Base-by-base conservation (phyloP, 495 filamentous ascomycete genomes). In the Aspergillus nanangensis region DNA sequence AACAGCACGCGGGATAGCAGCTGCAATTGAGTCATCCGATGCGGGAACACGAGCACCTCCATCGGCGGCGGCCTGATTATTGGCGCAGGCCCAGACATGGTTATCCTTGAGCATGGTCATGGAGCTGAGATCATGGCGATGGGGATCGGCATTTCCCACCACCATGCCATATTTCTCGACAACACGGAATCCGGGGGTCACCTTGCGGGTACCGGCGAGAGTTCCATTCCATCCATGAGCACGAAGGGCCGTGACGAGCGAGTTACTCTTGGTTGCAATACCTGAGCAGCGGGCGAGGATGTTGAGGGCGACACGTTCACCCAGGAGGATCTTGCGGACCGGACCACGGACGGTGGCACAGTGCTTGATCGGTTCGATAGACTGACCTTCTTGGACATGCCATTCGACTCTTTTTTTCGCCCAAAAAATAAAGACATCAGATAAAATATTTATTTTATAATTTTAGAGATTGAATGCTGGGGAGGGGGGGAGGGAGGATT, bases 71-170 rank as follows among this genome's bases (percentile, higher is more conserved):
- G 66, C 55, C 3, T 51, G 27, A 43, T 72, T 72, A 46, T 79
- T 78, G 5, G 75, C 78, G 51, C 84, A 83, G 31, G 88, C 87
- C 86, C 88, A 94, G 22, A 98, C 81, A 63, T 98, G 93, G 62
- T 98, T 98, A 66, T 98, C 93, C 71, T 98, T 98, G 40, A 98
- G 75, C 93, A 98, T 98, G 19, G 87, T 89, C 93, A 98, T 97
- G 34, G 82, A 76, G 50, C 84, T 89, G 29, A 98, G 69, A 66
- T 97, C 94, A 65, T 95, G 87, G 11, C 93, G 78, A 60, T 98
- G 94, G 1, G 84, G 79, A 60, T 98, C 93, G 24, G 84, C 87
- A 14, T 94, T 94, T 15, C 91, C 93, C 11, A 95, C 83, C 11
- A 96, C 70, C 82, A 98, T 95, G 40, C 88, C 93, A 62, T 97